phyloP scores from a whole-genome alignment of 129 eudicot genomes.

The Chrysanthemum makinoi region DNA sequence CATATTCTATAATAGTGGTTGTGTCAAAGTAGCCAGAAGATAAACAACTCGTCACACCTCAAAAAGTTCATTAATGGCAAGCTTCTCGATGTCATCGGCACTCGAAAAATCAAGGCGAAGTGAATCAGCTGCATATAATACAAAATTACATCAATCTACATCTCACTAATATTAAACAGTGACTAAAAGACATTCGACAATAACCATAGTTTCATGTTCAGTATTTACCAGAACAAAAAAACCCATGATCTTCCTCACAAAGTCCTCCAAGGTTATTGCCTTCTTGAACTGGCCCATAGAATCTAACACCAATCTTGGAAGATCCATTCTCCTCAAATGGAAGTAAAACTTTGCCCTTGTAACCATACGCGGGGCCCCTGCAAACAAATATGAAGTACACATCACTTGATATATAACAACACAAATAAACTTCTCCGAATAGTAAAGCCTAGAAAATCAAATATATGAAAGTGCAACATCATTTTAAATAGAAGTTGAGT shows the following conservation, averaged over 20 bases:
- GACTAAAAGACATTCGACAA: not conserved
- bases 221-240: conserved; percentile 76
- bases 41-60: conserved; percentile 41
- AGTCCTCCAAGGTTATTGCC: conserved; percentile 92
- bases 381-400: not conserved
- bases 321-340: conserved; percentile 78
- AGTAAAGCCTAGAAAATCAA: no score
- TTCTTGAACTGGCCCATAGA: conserved; percentile 73
- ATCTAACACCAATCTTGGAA: conserved; percentile 91
- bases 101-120: conserved; percentile 71
- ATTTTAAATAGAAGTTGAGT: conserved; percentile 15
- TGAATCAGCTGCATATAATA: conserved; percentile 49
- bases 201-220: conserved; percentile 4
- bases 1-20: no score
- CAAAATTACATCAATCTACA: conserved; percentile 1
- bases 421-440: no score
- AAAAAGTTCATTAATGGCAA: conserved; percentile 74
- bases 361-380: conserved; percentile 82
- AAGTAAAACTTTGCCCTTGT: conserved; percentile 81
- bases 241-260: conserved; percentile 88
- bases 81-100: conserved; percentile 70
- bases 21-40: not conserved
- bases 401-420: not conserved
- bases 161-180: not conserved
- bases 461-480: not conserved